Evolutionary conservation across 1,139 yeast genomes (phyloP).

Genomic region (Debaryomyces robertsiae): DNA sequence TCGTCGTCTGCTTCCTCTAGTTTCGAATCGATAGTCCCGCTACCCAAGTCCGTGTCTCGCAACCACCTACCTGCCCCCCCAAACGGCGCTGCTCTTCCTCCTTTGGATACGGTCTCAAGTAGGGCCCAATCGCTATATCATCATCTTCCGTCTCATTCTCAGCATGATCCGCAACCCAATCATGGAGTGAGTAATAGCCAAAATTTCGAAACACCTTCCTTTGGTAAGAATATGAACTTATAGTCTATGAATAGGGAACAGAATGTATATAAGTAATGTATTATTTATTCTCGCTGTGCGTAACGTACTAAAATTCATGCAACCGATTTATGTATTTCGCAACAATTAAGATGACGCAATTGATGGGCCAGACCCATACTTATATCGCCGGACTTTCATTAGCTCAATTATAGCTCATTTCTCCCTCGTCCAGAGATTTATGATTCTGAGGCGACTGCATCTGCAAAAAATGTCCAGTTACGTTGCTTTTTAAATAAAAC

Average conservation of each 20-base stretch:
- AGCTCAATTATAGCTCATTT: no score
- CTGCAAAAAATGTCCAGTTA: no score
- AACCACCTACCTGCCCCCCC: background rate
- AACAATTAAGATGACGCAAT: background rate
- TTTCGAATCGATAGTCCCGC: background rate
- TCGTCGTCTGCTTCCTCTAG: background rate
- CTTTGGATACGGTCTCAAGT: background rate
- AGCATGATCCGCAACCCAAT: constrained; percentile 1
- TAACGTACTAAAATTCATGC: no score
- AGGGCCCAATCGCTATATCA: background rate
- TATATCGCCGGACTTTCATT: no score
- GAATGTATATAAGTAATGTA: constrained; percentile 1
- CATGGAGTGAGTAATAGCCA: background rate
- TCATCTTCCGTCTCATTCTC: background rate
- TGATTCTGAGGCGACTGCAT: no score
- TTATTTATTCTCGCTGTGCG: constrained; percentile 2
- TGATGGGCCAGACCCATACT: no score
- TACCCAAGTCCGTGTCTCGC: background rate
- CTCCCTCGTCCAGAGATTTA: no score
- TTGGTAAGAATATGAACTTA: background rate
- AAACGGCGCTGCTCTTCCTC: background rate
- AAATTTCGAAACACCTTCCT: background rate
- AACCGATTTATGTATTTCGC: background rate
- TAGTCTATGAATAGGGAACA: constrained; percentile 1
- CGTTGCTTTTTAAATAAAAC: no score